A percentile compares a stretch with the other conserved stretches of the same genome.
Conservation (phyloP, 2,329 filamentous ascomycete species). For the Aspergillus sclerotialis region DNA sequence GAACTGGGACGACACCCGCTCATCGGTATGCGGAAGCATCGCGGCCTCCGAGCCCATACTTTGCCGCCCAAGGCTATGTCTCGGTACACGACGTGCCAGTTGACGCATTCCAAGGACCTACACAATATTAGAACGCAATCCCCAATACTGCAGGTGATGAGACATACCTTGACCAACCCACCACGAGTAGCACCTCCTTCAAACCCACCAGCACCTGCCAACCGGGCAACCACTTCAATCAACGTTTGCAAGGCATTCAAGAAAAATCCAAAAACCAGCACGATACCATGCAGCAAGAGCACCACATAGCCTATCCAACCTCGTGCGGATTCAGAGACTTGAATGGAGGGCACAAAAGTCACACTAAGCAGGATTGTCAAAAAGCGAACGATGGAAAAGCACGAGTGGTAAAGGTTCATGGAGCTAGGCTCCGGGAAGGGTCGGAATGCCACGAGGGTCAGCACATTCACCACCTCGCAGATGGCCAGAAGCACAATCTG, state of each 20-base stretch:
- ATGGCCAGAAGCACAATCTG: conserved; percentile 89
- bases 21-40: conserved; percentile 66
- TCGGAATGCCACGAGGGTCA: conserved; percentile 81
- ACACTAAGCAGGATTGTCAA: conserved; percentile 69
- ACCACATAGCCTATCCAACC: conserved; percentile 96
- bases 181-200: conserved; percentile 64
- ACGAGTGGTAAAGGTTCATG: conserved; percentile 92
- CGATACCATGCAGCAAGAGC: conserved; percentile 73
- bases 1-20: conserved; percentile 53
- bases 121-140: conserved; percentile 1
- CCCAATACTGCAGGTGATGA: background rate
- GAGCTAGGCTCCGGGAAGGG: conserved; percentile 88
- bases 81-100: conserved; percentile 64
- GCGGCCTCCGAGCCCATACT: conserved; percentile 77
- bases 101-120: conserved; percentile 83
- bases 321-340: conserved; percentile 69
- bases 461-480: conserved; percentile 83
- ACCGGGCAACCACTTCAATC: conserved; percentile 76
- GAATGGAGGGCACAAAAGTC: conserved; percentile 76
- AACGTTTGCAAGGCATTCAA: conserved; percentile 86
- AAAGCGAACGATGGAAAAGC: conserved; percentile 73
- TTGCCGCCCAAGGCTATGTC: conserved; percentile 58
- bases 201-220: conserved; percentile 76
- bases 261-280: conserved; percentile 86
- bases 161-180: conserved; percentile 65